phyloP scores from a whole-genome alignment of 1,284 basidiomycete species.

The Abortiporus biennis region DNA sequence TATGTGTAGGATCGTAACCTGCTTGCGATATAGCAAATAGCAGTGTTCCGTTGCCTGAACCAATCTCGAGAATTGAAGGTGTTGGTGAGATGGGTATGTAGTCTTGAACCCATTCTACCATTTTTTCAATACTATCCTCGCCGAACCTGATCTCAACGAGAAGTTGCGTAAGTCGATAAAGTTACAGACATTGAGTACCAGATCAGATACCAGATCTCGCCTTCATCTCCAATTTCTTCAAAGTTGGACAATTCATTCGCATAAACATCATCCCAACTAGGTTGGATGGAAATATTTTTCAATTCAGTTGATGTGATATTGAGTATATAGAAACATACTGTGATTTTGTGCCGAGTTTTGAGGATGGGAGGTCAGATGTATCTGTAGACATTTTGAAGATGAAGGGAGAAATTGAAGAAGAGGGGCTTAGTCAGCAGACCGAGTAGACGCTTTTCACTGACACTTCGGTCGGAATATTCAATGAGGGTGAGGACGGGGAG shows the following conservation, averaged over 20 bases:
- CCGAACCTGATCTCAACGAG: constrained; percentile 64
- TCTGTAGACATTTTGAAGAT: constrained; percentile 10
- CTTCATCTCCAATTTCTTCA: constrained; percentile 80
- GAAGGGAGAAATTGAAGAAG: constrained; percentile 1
- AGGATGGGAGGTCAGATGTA: constrained; percentile 26
- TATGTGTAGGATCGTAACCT: constrained; percentile 46
- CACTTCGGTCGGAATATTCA: too few relatives aligned
- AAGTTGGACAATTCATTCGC: constrained; percentile 72
- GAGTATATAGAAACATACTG: constrained; percentile 28
- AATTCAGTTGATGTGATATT: neutral
- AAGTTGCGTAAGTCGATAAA: neutral
- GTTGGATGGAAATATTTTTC: constrained; percentile 12
- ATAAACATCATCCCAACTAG: constrained; percentile 73
- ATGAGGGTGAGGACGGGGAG: too few relatives aligned
- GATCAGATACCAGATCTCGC: constrained; percentile 72
- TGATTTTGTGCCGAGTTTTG: constrained; percentile 42
- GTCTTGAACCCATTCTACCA: constrained; percentile 63
- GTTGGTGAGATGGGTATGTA: constrained; percentile 42
- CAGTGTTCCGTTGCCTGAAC: constrained; percentile 82
- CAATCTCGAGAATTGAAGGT: constrained; percentile 65
- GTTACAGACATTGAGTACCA: neutral
- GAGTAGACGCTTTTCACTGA: neutral
- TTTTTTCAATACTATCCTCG: constrained; percentile 73
- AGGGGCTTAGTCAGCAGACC: constrained; percentile 25
- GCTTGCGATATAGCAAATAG: constrained; percentile 69